Percentiles rank a stretch among this genome's conserved stretches.
Conservation (phyloP, 2,329 filamentous ascomycete genomes). For the Pseudocercospora pini-densiflorae region DNA sequence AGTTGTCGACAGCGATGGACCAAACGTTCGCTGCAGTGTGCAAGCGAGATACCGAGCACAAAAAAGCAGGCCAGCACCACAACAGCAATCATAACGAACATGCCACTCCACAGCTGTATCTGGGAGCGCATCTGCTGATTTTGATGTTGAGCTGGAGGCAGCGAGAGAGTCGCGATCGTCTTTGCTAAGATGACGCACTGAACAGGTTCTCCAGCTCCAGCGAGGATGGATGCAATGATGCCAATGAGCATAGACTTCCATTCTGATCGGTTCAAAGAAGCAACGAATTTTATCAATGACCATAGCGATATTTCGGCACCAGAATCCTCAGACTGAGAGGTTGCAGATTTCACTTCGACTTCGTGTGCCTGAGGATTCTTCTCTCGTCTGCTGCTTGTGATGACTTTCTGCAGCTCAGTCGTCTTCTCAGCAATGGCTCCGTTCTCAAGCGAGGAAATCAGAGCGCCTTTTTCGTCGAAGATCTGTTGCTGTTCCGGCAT, state of each 20-base stretch:
- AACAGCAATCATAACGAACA: constrained; percentile 59
- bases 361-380: not conserved
- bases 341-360: not conserved
- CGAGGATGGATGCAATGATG: constrained; percentile 73
- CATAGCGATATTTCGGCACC: constrained; percentile 64
- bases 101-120: constrained; percentile 56
- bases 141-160: constrained; percentile 58
- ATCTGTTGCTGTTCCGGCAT: not conserved
- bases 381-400: not conserved
- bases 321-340: not conserved
- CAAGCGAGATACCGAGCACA: constrained; percentile 74
- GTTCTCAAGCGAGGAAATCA: not conserved
- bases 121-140: constrained; percentile 39
- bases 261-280: constrained; percentile 75
- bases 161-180: constrained; percentile 71
- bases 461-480: not conserved
- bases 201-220: constrained; percentile 76
- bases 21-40: constrained; percentile 78
- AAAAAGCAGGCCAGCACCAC: constrained; percentile 26
- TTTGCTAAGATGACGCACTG: constrained; percentile 84
- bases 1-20: constrained; percentile 78
- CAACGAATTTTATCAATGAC: constrained; percentile 77
- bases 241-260: constrained; percentile 72
- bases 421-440: not conserved
- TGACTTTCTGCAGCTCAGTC: not conserved